A percentile compares a stretch with the other conserved stretches of the same genome.
phyloP scores from a whole-genome alignment of 148 eudicot species.

The Camellia japonica region DNA sequence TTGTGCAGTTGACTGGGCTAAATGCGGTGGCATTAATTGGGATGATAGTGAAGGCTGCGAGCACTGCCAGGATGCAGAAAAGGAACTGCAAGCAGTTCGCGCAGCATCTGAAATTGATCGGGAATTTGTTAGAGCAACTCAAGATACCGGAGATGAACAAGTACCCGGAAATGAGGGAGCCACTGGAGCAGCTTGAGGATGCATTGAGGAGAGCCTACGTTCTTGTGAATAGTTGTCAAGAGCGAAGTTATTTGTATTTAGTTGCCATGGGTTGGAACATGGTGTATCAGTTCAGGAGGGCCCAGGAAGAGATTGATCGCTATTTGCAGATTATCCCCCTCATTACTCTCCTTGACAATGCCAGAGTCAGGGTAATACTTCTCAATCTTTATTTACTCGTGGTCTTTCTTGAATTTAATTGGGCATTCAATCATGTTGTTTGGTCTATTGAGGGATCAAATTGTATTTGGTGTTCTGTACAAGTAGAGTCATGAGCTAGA shows the following conservation, averaged over 20 bases:
- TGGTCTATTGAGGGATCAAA: background rate
- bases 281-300: constrained; percentile 40
- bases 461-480: background rate
- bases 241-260: constrained; percentile 35
- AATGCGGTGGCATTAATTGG: constrained; percentile 33
- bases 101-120: constrained; percentile 38
- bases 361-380: constrained; percentile 30
- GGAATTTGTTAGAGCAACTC: constrained; percentile 42
- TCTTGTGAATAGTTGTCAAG: constrained; percentile 36
- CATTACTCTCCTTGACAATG: constrained; percentile 32
- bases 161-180: constrained; percentile 42
- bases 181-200: constrained; percentile 41
- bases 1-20: constrained; percentile 32
- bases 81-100: constrained; percentile 43
- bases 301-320: constrained; percentile 45
- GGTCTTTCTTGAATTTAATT: background rate
- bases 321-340: constrained; percentile 40
- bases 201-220: constrained; percentile 38
- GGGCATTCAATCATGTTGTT: background rate
- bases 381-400: background rate
- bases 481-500: background rate
- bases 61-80: constrained; percentile 36
- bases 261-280: constrained; percentile 51
- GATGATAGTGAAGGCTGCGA: constrained; percentile 33
- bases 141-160: constrained; percentile 36